Conservation (phyloP, 148 eudicot species). For the Euryodendron excelsum region DNA sequence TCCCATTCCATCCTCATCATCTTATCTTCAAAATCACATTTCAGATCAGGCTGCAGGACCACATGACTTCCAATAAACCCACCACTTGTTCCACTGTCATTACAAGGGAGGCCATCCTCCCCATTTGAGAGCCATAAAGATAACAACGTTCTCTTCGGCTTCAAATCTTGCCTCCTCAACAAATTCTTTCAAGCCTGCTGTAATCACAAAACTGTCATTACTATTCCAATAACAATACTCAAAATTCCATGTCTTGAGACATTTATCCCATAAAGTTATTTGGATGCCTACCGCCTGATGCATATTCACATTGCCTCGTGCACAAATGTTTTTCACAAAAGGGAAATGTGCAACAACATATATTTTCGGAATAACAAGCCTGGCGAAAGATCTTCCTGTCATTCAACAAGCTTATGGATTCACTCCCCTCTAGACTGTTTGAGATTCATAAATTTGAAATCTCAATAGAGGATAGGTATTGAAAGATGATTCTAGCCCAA, state of each 20-base stretch:
- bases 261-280: background rate
- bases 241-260: conserved; percentile 6
- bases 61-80: no score
- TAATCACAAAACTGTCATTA: no score
- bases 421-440: background rate
- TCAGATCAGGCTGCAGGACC: no score
- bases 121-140: background rate
- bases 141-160: background rate
- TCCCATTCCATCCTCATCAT: no score
- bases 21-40: no score
- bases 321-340: background rate
- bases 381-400: background rate
- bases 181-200: conserved; percentile 20
- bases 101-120: no score
- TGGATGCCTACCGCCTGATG: background rate
- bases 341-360: background rate
- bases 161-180: conserved; percentile 13
- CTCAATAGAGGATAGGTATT: background rate
- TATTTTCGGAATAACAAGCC: background rate
- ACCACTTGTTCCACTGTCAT: no score
- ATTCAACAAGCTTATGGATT: background rate
- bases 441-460: background rate
- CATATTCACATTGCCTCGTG: background rate
- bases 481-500: background rate
- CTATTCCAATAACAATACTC: conserved; percentile 14